These are phyloP conservation scores for Limonomyces culmigenus DNA, from an alignment of 1,284 basidiomycete genomes.

Conservation along the genomic window DNA sequence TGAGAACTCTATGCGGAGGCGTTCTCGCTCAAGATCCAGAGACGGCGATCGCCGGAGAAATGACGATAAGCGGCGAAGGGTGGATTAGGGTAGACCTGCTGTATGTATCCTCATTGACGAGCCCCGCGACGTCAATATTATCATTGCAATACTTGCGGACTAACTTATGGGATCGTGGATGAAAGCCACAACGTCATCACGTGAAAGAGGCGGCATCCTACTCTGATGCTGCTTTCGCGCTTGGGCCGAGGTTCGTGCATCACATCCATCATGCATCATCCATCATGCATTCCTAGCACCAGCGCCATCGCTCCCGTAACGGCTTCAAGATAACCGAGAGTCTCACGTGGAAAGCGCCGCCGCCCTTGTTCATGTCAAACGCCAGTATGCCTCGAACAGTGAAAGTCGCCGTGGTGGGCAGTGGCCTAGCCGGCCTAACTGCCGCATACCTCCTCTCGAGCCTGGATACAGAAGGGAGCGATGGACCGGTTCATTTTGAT, in stretches of 20 bases:
- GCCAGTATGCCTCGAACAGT: slow-evolving; percentile 17
- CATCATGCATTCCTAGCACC: no score
- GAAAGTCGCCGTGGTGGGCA: slow-evolving; percentile 52
- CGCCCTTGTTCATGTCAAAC: background rate
- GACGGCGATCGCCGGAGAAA: slow-evolving; percentile 13
- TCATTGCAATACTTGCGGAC: background rate
- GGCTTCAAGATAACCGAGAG: background rate
- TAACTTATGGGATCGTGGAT: background rate
- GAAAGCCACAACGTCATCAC: no score
- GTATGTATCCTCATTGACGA: background rate
- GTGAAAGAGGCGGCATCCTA: no score
- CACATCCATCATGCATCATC: no score
- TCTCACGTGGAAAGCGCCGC: background rate
- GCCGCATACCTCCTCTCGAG: slow-evolving; percentile 40
- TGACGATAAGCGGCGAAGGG: slow-evolving; percentile 18
- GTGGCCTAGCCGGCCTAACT: slow-evolving; percentile 55
- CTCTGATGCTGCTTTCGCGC: no score
- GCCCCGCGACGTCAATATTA: background rate
- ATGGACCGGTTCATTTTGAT: slow-evolving; percentile 26
- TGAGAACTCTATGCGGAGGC: slow-evolving; percentile 15
- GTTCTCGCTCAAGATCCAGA: slow-evolving; percentile 26
- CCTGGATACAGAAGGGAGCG: slow-evolving; percentile 6
- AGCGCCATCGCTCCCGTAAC: background rate
- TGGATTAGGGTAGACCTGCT: slow-evolving; percentile 8
- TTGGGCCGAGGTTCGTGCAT: no score